Evolutionary conservation across 768 basidiomycete species (phyloP).

Genomic region (Fibroporia radiculosa): DNA sequence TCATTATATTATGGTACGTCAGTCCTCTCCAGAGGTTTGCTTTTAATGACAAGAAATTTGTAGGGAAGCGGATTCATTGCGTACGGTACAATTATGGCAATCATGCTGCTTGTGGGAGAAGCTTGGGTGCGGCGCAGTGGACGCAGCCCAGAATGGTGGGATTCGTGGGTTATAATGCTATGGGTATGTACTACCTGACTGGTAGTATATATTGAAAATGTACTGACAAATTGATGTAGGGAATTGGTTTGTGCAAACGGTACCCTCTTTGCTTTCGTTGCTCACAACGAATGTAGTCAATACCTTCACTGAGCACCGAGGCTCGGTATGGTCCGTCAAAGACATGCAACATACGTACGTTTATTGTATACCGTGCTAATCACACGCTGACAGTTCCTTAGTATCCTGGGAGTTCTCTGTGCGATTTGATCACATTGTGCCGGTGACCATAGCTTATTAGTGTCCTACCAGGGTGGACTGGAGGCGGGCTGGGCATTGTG

Average conservation of each 20-base stretch:
- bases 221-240: constrained; percentile 26
- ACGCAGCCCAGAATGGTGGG: constrained; percentile 79
- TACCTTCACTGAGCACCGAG: constrained; percentile 89
- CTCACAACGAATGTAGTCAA: constrained; percentile 44
- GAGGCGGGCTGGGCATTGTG: constrained; percentile 83
- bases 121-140: constrained; percentile 66
- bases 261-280: neutral
- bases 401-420: constrained; percentile 71
- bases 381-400: constrained; percentile 19
- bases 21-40: neutral
- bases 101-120: constrained; percentile 72
- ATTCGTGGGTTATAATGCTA: constrained; percentile 59
- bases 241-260: constrained; percentile 39
- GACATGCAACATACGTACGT: constrained; percentile 93
- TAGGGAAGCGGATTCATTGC: constrained; percentile 84
- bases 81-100: constrained; percentile 75
- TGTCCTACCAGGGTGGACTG: constrained; percentile 69
- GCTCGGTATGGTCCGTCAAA: constrained; percentile 75
- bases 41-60: neutral
- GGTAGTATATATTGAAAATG: neutral
- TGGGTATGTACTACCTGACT: constrained; percentile 34
- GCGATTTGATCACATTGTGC: constrained; percentile 17
- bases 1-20: constrained; percentile 69
- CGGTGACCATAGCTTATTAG: neutral
- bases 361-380: neutral